Conservation (phyloP, 2,329 filamentous ascomycete genomes). For the Chaetomium olivaceum region DNA sequence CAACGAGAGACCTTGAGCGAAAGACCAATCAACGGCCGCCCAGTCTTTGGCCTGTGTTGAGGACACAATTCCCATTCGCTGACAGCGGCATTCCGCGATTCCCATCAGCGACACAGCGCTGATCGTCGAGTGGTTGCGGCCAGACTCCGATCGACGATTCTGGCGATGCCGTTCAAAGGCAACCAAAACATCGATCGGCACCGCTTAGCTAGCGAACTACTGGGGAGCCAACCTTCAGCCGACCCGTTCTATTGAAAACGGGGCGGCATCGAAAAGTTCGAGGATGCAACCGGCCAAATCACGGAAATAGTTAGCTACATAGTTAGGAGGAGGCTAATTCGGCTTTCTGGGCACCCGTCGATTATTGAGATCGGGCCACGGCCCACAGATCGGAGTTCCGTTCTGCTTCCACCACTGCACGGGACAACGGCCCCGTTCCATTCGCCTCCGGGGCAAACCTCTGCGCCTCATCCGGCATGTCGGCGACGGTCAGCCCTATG, state of each 20-base stretch:
- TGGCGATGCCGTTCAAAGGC: neutral
- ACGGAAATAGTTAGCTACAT: neutral
- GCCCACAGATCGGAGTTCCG: conserved; percentile 8
- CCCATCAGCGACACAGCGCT: conserved; percentile 12
- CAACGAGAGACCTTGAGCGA: neutral
- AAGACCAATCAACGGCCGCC: conserved; percentile 19
- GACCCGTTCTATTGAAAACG: neutral
- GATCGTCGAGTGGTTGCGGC: neutral
- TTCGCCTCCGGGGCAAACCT: neutral
- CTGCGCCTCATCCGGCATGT: neutral
- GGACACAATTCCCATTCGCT: conserved; percentile 25
- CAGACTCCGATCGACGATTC: neutral
- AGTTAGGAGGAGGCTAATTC: too few relatives aligned
- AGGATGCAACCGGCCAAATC: neutral
- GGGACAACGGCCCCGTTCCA: neutral
- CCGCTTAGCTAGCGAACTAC: neutral
- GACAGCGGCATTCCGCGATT: conserved; percentile 25
- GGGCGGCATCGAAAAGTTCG: neutral
- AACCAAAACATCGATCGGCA: neutral
- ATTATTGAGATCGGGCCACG: neutral
- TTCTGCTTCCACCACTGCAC: neutral
- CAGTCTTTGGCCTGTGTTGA: neutral
- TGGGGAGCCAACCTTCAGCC: neutral
- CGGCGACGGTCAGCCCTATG: neutral
- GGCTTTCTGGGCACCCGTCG: neutral